Evolutionary conservation across 2,329 filamentous ascomycete species (phyloP).

Genomic region (Colletotrichum camelliae): DNA sequence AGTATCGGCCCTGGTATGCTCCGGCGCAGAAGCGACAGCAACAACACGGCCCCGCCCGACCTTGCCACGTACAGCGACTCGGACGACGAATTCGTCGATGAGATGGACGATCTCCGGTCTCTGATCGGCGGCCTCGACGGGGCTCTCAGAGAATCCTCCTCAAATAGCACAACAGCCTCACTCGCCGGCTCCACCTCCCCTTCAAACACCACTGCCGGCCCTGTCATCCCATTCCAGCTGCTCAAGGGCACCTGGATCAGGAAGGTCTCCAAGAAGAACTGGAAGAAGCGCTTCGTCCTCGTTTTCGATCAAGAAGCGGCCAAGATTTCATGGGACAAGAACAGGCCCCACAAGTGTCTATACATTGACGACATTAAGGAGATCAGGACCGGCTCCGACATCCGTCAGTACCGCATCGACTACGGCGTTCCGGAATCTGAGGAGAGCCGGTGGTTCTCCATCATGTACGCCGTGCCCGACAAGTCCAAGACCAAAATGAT

Average conservation of each 20-base stretch:
- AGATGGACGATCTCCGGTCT: constrained; percentile 52
- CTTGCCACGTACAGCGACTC: constrained; percentile 53
- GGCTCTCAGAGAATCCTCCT: constrained; percentile 51
- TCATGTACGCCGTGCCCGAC: constrained; percentile 82
- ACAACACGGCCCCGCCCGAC: constrained; percentile 68
- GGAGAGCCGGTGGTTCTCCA: constrained; percentile 83
- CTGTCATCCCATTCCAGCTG: constrained; percentile 78
- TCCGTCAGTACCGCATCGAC: constrained; percentile 88
- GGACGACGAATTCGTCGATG: constrained; percentile 63
- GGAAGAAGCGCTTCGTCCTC: constrained; percentile 71
- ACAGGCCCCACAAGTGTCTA: constrained; percentile 80
- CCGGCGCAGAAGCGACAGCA: constrained; percentile 88
- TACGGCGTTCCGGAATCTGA: constrained; percentile 71
- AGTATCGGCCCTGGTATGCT: constrained; percentile 90
- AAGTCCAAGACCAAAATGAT: constrained; percentile 85
- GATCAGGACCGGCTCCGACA: constrained; percentile 82
- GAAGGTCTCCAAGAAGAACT: constrained; percentile 86
- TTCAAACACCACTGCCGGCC: constrained; percentile 58
- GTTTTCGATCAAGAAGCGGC: constrained; percentile 83
- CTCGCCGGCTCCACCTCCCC: constrained; percentile 45
- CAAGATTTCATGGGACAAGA: constrained; percentile 87
- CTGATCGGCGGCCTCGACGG: constrained; percentile 44
- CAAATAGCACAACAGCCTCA: constrained; percentile 52
- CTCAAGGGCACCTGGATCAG: constrained; percentile 79
- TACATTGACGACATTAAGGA: constrained; percentile 96